Base-by-base conservation (phyloP, 495 filamentous ascomycete genomes). In the Platismatia glauca region DNA sequence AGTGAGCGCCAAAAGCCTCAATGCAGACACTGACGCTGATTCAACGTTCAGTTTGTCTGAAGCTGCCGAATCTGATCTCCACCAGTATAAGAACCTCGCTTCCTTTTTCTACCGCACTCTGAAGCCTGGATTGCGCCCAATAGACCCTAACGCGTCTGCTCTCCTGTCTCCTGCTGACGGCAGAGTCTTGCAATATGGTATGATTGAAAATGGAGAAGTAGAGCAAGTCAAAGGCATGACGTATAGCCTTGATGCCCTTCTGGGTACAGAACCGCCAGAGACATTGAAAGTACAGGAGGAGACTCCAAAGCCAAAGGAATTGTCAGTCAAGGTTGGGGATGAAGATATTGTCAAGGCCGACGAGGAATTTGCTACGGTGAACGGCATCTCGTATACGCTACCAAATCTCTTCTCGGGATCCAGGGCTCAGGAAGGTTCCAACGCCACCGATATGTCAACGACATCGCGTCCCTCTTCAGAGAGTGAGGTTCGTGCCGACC, bases 211-310 rank as follows among this genome's bases (percentile, higher is more conserved):
- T 57, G 93, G 92, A 35, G 88, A 96, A 67, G 92, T 99, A n/a
- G 94, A 97, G 73, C 94, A 97, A 73, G 93, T 97, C 44, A 99
- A 99, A 73, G 94, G 94, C 53, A 93, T 97, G 81, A 97, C 91
- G 5, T 99, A 99, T 73, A 94, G 88, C 63, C 80, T 99, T 55
- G 94, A 97, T 71, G 91, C 93, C 1, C 80, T 99, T 1, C 78
- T 99, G 6, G 94, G 94, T 41, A 83, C 84, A 56, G 82, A 79
- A 39, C 76, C 76, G 11, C 76, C 80, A 33, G 38, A 50, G 37
- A 37, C 22, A 60, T 55, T 68, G 12, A 70, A 59, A 15, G 58
- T 46, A 33, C 58, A 44, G 29, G 55, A 64, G 11, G 44, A 67
- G 29, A 57, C 43, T 16, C 55, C 61, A 24, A 55, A 50, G 38